phyloP scores from a whole-genome alignment of 2,329 filamentous ascomycete genomes.

The Phoma sp. region DNA sequence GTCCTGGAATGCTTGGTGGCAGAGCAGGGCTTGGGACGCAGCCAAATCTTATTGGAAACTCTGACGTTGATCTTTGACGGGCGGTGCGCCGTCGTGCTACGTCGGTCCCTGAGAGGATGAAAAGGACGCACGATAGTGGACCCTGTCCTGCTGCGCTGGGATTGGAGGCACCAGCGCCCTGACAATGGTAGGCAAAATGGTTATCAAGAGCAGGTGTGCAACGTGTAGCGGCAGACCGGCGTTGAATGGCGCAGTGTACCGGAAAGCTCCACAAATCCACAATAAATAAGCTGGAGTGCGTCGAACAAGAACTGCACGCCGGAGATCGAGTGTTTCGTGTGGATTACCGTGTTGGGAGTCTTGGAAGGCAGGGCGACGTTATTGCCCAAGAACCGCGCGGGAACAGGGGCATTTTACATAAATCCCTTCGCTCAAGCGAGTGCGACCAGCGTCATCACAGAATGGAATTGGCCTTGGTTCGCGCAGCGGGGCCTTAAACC shows the following conservation, averaged over 20 bases:
- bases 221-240: constrained; percentile 38
- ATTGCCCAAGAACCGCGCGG: constrained; percentile 1
- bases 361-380: constrained; percentile 7
- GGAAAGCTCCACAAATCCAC: constrained; percentile 29
- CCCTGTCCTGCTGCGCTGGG: constrained; percentile 35
- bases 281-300: constrained; percentile 31
- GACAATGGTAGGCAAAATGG: constrained; percentile 29
- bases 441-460: constrained; percentile 11
- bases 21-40: constrained; percentile 33
- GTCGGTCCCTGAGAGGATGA: constrained; percentile 32
- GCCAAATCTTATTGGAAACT: constrained; percentile 41
- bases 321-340: constrained; percentile 12
- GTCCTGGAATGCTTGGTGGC: constrained; percentile 39
- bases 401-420: constrained; percentile 11
- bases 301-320: constrained; percentile 19
- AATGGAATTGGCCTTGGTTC: constrained; percentile 14
- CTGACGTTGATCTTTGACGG: constrained; percentile 42
- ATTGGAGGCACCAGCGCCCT: constrained; percentile 21
- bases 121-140: constrained; percentile 34
- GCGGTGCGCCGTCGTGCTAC: constrained; percentile 35
- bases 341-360: constrained; percentile 13
- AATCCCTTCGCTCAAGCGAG: constrained; percentile 2
- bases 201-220: constrained; percentile 30
- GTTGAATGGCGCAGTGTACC: constrained; percentile 28
- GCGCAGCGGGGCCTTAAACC: constrained; percentile 8